Base-by-base conservation (phyloP, 257 asterid genomes). In the Solanum etuberosum region DNA sequence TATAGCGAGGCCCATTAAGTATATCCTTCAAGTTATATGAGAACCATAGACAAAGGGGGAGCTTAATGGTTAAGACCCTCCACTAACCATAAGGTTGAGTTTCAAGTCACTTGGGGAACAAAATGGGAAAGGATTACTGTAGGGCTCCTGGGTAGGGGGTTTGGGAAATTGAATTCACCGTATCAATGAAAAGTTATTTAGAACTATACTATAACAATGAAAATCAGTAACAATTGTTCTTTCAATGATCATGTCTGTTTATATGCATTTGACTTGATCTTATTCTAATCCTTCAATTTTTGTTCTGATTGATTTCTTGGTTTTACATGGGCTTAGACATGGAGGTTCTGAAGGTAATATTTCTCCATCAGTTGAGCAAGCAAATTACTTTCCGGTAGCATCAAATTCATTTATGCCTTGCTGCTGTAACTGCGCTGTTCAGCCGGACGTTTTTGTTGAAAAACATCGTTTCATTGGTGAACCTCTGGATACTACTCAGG, bases 371-470 rank as follows among this genome's bases (percentile, higher is more conserved):
- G 86, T 86, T 88, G 87, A 87, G 86, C 88, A 63, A 48, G 92
- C 88, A 83, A 90, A 87, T 80, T 78, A 87, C 88, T 83, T 83
- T 59, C 93, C 85, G 84, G 91, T 83, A 84, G 90, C 85, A 46
- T 85, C 90, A 48, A 72, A 78, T 86, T 86, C 90, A 31, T 74
- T 11, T 84, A 87, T 85, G 77, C 89, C 89, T 37, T 91, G 83
- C 85, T 81, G 78, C 65, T 87, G 91, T 87, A 86, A 85, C 86
- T 82, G 73, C 86, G 21, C 90, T 87, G 88, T 67, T 78, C 88
- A 88, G 82, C 81, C 88, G 27, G 85, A 87, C 46, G 72, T 70
- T 70, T 43, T 78, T 84, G 48, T 71, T 14, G 92, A 87, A 78
- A 89, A 89, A 87, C 54, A 29, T 78, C 86, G 29, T 86, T 81